phyloP scores from a whole-genome alignment of 495 filamentous ascomycete species.

The Saxispiralis lemnorum region DNA sequence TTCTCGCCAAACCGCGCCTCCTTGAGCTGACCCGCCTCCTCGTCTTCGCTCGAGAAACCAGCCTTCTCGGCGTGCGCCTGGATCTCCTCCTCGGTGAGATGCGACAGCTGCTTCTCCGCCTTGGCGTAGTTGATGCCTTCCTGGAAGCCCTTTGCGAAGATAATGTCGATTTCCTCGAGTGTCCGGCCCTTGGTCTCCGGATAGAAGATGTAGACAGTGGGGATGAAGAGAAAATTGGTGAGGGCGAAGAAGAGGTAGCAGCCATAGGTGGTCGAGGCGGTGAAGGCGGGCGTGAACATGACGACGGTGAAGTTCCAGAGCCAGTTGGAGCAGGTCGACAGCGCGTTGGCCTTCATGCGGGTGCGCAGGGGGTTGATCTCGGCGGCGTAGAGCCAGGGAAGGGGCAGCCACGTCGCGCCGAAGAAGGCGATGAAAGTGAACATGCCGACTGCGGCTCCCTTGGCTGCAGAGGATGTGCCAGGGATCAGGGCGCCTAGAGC shows the following conservation, averaged over 20 bases:
- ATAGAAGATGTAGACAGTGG: slow-evolving; percentile 43
- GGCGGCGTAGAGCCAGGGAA: slow-evolving; percentile 42
- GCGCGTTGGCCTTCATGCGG: slow-evolving; percentile 33
- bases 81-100: slow-evolving; percentile 42
- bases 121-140: slow-evolving; percentile 60
- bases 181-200: slow-evolving; percentile 40
- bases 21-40: slow-evolving; percentile 10
- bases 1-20: slow-evolving; percentile 12
- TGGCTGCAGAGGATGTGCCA: slow-evolving; percentile 32
- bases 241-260: slow-evolving; percentile 48
- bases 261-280: slow-evolving; percentile 4
- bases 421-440: slow-evolving; percentile 68
- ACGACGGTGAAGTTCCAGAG: slow-evolving; percentile 27
- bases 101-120: slow-evolving; percentile 50
- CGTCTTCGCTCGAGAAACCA: slow-evolving; percentile 28
- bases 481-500: slow-evolving; percentile 35
- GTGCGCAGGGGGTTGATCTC: slow-evolving; percentile 41
- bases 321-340: slow-evolving; percentile 38
- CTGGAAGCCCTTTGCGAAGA: slow-evolving; percentile 4
- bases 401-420: slow-evolving; percentile 56
- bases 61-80: slow-evolving; percentile 44
- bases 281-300: slow-evolving; percentile 21
- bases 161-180: slow-evolving; percentile 31
- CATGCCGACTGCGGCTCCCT: slow-evolving; percentile 57
- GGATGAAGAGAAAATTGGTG: slow-evolving; percentile 39